Base-by-base conservation (phyloP, 148 eudicot species). In the Rhododendron ovatum region DNA sequence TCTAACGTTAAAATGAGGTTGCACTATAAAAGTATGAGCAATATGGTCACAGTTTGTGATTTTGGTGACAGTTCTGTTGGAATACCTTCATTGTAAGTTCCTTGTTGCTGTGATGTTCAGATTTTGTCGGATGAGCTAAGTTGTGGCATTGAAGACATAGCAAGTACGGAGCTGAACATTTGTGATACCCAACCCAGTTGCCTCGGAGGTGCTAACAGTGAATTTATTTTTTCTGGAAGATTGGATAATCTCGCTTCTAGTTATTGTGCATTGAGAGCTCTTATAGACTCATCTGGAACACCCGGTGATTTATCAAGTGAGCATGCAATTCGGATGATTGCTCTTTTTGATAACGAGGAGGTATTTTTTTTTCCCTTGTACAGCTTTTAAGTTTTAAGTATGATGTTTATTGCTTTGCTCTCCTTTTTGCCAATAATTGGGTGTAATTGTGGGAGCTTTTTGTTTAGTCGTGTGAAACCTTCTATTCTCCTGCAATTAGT, bases 121-220 rank as follows among this genome's bases (percentile, higher is more conserved):
- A 90, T 94, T 84, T 89, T 96, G 87, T 94, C 98, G n/a, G 94
- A 92, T 79, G 96, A 96, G 90, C 91, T 96, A 88, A 90, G 91
- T 53, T 96, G 98, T 88, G 82, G 85, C 50, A 82, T 89, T 88
- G 94, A 92, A 88, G 96, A 96, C 93, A 92, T 96, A 82, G 90
- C 88, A 78, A 94, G 91, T 86, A 85, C 95, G 65, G 99, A 96
- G 88, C 90, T 96, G 79, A 96, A 95, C 87, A 85, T 96, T 80
- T 96, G 99, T 88, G 99, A 96, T 86, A 96, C 99, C 50, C 99
- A 96, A 87, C 95, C 98, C 59, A 95, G 99, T 91, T 95, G 98
- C 87, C 92, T 96, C 83, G 99, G 98, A 87, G 98, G 99, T 87
- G 91, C 91, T 39, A 96, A 95, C 86, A 90, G 95, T 88, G 99